These are phyloP conservation scores for Parasitella parasitica DNA, from an alignment of 371 early-diverging fungal genomes.

Conservation along the genomic window DNA sequence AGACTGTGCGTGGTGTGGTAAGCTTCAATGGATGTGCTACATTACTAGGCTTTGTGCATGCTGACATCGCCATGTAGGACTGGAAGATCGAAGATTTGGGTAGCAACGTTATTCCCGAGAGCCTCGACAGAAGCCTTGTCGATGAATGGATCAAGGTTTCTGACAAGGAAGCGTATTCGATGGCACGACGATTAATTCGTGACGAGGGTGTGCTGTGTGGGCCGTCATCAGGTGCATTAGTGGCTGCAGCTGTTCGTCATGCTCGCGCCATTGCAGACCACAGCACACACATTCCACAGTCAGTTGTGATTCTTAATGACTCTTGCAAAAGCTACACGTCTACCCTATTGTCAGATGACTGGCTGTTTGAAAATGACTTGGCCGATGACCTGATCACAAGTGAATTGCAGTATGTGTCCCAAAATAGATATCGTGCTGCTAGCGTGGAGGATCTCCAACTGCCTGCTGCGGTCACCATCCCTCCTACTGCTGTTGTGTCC, in stretches of 20 bases:
- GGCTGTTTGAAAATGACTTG: constrained; percentile 73
- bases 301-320: constrained; percentile 69
- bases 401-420: constrained; percentile 60
- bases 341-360: constrained; percentile 74
- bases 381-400: constrained; percentile 63
- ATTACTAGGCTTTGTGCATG: not conserved
- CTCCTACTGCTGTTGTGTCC: constrained; percentile 54
- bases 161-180: constrained; percentile 74
- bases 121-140: constrained; percentile 54
- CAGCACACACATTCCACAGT: constrained; percentile 27
- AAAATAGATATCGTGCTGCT: constrained; percentile 75
- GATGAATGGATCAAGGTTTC: constrained; percentile 74
- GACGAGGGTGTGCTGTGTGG: constrained; percentile 71
- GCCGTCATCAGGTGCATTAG: constrained; percentile 72
- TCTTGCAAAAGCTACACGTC: constrained; percentile 68
- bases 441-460: constrained; percentile 87
- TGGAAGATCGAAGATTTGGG: constrained; percentile 83
- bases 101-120: constrained; percentile 62
- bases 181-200: constrained; percentile 68
- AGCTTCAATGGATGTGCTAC: not conserved
- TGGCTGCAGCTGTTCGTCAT: constrained; percentile 64
- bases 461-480: constrained; percentile 76
- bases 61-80: no score
- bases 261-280: constrained; percentile 30
- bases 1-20: not conserved